A percentile compares a stretch with the other conserved stretches of the same genome.
Evolutionary conservation across 2,329 filamentous ascomycete species (phyloP).

Genomic region (Myotisia sp.): DNA sequence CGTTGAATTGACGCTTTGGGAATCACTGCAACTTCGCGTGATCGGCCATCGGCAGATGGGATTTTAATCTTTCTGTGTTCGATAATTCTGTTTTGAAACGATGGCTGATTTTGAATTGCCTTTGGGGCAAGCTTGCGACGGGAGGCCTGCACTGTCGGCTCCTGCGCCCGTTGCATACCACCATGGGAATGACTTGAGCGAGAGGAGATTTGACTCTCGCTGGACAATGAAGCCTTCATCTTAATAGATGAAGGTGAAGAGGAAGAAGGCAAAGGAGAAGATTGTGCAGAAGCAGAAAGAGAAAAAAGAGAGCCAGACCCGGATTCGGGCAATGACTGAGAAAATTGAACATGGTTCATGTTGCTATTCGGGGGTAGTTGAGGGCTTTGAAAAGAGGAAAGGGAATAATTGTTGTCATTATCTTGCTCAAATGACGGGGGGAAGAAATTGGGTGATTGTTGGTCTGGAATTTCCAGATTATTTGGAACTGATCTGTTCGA

Average conservation of each 20-base stretch:
- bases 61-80: constrained; percentile 39
- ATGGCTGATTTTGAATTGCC: constrained; percentile 21
- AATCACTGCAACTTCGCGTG: constrained; percentile 41
- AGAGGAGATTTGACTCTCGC: constrained; percentile 33
- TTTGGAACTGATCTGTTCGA: constrained; percentile 23
- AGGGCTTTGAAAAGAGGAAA: constrained; percentile 16
- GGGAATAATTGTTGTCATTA: constrained; percentile 18
- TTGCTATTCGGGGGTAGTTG: constrained; percentile 14
- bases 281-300: constrained; percentile 16
- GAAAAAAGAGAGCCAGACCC: constrained; percentile 22
- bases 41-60: constrained; percentile 38
- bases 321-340: constrained; percentile 19
- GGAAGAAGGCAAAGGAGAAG: constrained; percentile 18
- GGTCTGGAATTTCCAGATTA: constrained; percentile 14
- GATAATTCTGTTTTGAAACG: constrained; percentile 20
- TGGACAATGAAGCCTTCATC: constrained; percentile 38
- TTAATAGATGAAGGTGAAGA: constrained; percentile 30
- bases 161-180: constrained; percentile 33
- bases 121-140: constrained; percentile 39
- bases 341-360: constrained; percentile 20
- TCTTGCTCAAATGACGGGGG: constrained; percentile 16
- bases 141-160: constrained; percentile 35
- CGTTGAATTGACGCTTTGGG: constrained; percentile 46
- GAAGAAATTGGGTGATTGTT: constrained; percentile 18
- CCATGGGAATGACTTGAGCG: constrained; percentile 32